A percentile compares a stretch with the other conserved stretches of the same genome.
phyloP scores from a whole-genome alignment of 2,329 filamentous ascomycete species.

The Ilyonectria mors-panacis region DNA sequence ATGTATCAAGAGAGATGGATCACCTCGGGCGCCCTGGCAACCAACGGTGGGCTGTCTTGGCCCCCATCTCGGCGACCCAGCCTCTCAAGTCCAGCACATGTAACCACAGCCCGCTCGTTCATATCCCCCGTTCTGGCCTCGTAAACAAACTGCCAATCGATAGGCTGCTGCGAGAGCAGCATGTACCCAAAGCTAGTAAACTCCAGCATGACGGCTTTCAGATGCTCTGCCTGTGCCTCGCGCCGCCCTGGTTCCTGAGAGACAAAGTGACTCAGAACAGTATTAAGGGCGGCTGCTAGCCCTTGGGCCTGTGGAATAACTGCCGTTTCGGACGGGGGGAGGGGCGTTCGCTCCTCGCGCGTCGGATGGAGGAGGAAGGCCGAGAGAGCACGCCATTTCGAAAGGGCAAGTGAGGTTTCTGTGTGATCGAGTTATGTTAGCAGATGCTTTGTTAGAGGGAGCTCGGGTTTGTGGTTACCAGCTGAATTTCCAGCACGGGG shows the following conservation, averaged over 20 bases:
- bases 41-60: neutral
- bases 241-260: neutral
- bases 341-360: slow-evolving; percentile 5
- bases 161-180: slow-evolving; percentile 16
- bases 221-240: neutral
- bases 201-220: slow-evolving; percentile 7
- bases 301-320: neutral
- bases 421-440: neutral
- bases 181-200: slow-evolving; percentile 12
- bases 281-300: neutral
- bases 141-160: slow-evolving; percentile 15
- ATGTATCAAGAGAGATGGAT: neutral
- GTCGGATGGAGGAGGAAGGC: slow-evolving; percentile 11
- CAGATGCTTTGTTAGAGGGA: neutral
- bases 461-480: slow-evolving; percentile 48
- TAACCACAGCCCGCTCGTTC: neutral
- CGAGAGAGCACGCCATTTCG: slow-evolving; percentile 18
- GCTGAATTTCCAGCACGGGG: slow-evolving; percentile 41
- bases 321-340: neutral
- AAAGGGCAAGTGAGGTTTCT: slow-evolving; percentile 3
- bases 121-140: neutral
- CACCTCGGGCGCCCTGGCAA: neutral
- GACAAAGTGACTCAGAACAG: slow-evolving; percentile 3
- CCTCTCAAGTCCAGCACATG: neutral
- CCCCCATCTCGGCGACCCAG: neutral